Conservation (phyloP, 1,139 yeast species). For the Suhomyces coccinellae region DNA sequence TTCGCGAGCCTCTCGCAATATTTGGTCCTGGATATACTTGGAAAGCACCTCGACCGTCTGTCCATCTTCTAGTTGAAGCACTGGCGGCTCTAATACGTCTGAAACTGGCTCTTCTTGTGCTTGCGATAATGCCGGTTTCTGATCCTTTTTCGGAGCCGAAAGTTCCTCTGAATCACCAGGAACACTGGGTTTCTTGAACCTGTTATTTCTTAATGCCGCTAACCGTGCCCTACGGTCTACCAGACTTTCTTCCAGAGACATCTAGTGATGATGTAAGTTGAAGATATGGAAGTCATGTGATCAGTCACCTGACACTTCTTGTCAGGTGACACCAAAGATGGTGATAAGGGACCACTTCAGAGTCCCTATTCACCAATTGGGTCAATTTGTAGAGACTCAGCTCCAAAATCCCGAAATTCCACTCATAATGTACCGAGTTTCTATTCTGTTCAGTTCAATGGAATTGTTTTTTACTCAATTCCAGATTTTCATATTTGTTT, state of each 20-base stretch:
- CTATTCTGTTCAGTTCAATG: no score
- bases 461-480: no score
- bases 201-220: conserved; percentile 25
- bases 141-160: background rate
- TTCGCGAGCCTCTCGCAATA: conserved; percentile 20
- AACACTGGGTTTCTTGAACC: conserved; percentile 2
- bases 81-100: conserved; percentile 11
- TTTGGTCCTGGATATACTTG: conserved; percentile 24
- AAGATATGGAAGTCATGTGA: background rate
- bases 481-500: no score
- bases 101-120: background rate
- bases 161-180: background rate
- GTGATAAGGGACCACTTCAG: no score
- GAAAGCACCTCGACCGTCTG: conserved; percentile 35
- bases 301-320: background rate
- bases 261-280: background rate
- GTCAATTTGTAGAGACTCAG: no score
- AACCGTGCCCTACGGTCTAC: conserved; percentile 26
- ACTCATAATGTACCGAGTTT: no score
- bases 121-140: background rate
- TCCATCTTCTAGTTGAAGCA: conserved; percentile 12
- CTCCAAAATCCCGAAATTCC: no score
- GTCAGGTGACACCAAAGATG: no score
- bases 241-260: conserved; percentile 1
- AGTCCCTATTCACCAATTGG: no score